These are phyloP conservation scores for Lophium mytilinum DNA, from an alignment of 495 filamentous ascomycete species.

Conservation along the genomic window DNA sequence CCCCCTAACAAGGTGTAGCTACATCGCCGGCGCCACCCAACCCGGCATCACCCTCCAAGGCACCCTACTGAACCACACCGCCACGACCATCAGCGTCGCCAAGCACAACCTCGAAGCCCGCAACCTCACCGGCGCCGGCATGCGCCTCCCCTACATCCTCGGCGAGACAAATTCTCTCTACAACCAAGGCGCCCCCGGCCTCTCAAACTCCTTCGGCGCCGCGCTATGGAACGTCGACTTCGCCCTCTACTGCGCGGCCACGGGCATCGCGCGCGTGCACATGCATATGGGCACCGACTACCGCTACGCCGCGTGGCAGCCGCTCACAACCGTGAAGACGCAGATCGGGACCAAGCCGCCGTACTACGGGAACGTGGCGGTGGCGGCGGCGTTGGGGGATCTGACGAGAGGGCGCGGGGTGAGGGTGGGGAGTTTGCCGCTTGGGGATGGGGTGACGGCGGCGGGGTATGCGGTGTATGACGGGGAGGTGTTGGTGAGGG, in stretches of 20 bases:
- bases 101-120: slow-evolving; percentile 28
- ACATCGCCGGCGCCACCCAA: slow-evolving; percentile 54
- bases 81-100: slow-evolving; percentile 42
- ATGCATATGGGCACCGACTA: slow-evolving; percentile 63
- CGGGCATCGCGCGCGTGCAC: slow-evolving; percentile 51
- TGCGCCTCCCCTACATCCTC: slow-evolving; percentile 48
- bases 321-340: slow-evolving; percentile 45
- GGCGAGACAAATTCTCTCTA: slow-evolving; percentile 61
- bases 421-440: slow-evolving; percentile 38
- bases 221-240: slow-evolving; percentile 65
- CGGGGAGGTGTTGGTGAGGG: slow-evolving; percentile 36
- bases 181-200: slow-evolving; percentile 52
- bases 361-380: slow-evolving; percentile 58
- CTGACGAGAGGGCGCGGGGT: slow-evolving; percentile 24
- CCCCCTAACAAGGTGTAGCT: slow-evolving; percentile 38
- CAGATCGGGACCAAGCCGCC: slow-evolving; percentile 54
- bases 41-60: slow-evolving; percentile 56
- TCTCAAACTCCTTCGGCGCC: slow-evolving; percentile 63
- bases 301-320: slow-evolving; percentile 54
- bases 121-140: slow-evolving; percentile 15
- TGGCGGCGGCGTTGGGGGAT: slow-evolving; percentile 48
- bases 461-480: slow-evolving; percentile 54
- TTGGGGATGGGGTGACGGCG: slow-evolving; percentile 35
- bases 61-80: slow-evolving; percentile 60
- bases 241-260: slow-evolving; percentile 50